Evolutionary conservation across 2,329 filamentous ascomycete genomes (phyloP), one percentile per base, ranked within the genome.

Genomic region (Epichloe amarillans): DNA sequence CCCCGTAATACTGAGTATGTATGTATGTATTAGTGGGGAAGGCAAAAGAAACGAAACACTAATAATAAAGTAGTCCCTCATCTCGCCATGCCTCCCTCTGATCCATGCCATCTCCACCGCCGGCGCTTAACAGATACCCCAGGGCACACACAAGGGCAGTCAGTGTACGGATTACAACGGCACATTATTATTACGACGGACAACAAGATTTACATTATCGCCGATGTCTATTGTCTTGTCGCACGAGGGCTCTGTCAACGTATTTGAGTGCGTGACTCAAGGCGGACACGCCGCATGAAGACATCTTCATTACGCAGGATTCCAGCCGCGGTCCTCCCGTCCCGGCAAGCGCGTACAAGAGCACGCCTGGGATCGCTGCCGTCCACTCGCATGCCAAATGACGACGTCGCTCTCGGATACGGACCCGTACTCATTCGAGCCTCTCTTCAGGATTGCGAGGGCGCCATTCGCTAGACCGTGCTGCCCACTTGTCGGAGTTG

Each of bases 41-140:
- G 38, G 40, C 42, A 39, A 42, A 50, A 48, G 51, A 46, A 50
- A 40, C 48, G 51, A 53, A 47, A 47, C 33, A 41, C 43, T 46
- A 44, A 30, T 46, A 44, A 30, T 30, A 10, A 30, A 30, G 21
- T 19, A 42, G 21, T 42, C 39, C 35, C 17, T 46, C 42, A 17
- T 46, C 33, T 41, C 33, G 6, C 45, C 15, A 38, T 17, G 43
- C 23, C 38, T 51, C 49, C 46, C 46, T 52, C 46, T 15, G 23
- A 42, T 37, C 23, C 48, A 50, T 26, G 48, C 7, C 23, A 23
- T 44, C 41, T 45, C 41, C 49, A 46, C 12, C 36, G 17, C n/a
- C 42, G 36, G 42, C 43, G 42, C 42, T 47, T 47, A 30, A 30
- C 36, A 40, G 4, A n/a, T 14, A 44, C 21, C 23, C 23, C 23